Base-by-base conservation (phyloP, 257 asterid species). In the Solanum sejunctum region DNA sequence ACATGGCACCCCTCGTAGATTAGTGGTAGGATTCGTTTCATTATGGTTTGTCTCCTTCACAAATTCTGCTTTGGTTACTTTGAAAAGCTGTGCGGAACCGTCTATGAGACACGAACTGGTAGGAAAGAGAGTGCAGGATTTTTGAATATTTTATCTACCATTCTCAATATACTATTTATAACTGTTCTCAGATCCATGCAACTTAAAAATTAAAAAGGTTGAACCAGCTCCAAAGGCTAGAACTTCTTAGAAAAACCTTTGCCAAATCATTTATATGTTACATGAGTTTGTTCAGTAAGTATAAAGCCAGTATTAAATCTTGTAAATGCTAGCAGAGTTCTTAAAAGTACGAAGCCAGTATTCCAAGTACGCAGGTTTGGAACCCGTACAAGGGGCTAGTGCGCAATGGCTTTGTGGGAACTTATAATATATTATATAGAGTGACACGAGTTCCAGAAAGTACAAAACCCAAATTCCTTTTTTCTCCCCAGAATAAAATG, bases 1-100 rank as follows among this genome's bases (percentile, higher is more conserved):
- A 66, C 89, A 52, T 87, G 98, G 99, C 87, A 95, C 99, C 58
- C 98, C 99, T 61, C 98, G 98, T 55, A 93, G 99, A 86, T 92
- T 96, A 85, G 98, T 95, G 93, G 99, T 96, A 91, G 86, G 93
- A 81, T 88, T 51, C 61, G 60, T 73, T 47, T 73, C 71, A 69
- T 81, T 84, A 18, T 58, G 63, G 51, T 85, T 84, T 56, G 12
- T 21, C 41, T 49, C 58, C 39, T 73, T 73, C 54, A 47, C 81
- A 71, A 41, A 71, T 10, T 71, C 28, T 41, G 3, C 28, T 71
- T 51, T 70, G 54, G 52, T 39, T 39, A 6, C 13, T 70, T 39
- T 18, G 52, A 39, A 4, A 64, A 64, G 41, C 71, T 64, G 71
- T 64, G 39, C 10, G 21, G 41, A 66, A 66, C 4, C 32, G 21